Evolutionary conservation across 116 monocot genomes (phyloP).

Genomic region (Posidonia oceanica): DNA sequence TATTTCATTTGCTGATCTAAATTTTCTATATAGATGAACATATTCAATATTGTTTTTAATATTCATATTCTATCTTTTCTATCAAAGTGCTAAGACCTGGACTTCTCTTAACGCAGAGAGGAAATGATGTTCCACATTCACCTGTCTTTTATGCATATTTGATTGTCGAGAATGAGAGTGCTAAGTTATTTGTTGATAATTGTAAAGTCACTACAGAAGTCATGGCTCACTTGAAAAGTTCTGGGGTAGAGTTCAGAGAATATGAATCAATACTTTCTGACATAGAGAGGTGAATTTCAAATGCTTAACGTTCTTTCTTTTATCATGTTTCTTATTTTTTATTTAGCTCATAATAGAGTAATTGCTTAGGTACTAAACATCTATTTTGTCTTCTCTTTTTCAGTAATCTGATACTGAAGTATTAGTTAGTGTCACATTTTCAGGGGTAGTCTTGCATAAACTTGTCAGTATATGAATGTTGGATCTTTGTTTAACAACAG

Average conservation of each 20-base stretch:
- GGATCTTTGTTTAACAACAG: too few species aligned
- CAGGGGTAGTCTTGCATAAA: too few species aligned
- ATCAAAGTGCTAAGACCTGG: background rate
- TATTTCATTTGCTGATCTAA: too few species aligned
- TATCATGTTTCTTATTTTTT: background rate
- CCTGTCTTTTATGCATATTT: conserved; percentile 93
- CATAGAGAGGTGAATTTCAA: conserved; percentile 49
- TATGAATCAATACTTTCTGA: conserved; percentile 73
- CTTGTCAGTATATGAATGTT: too few species aligned
- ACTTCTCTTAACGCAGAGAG: conserved; percentile 47
- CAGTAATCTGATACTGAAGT: background rate
- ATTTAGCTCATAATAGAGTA: background rate
- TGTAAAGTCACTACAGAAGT: conserved; percentile 62
- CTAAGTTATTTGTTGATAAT: conserved; percentile 69
- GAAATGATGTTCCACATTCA: conserved; percentile 84
- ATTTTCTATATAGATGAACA: too few species aligned
- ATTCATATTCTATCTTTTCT: too few species aligned
- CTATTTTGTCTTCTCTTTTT: background rate
- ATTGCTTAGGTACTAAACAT: background rate
- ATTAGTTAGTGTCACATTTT: conserved; percentile 1
- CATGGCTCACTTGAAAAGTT: conserved; percentile 38
- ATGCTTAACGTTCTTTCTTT: conserved; percentile 1
- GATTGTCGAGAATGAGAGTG: conserved; percentile 50
- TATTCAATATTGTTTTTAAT: too few species aligned
- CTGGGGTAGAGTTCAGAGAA: conserved; percentile 65